phyloP scores from a whole-genome alignment of 306 rosid genomes.

The Corylus heterophylla region DNA sequence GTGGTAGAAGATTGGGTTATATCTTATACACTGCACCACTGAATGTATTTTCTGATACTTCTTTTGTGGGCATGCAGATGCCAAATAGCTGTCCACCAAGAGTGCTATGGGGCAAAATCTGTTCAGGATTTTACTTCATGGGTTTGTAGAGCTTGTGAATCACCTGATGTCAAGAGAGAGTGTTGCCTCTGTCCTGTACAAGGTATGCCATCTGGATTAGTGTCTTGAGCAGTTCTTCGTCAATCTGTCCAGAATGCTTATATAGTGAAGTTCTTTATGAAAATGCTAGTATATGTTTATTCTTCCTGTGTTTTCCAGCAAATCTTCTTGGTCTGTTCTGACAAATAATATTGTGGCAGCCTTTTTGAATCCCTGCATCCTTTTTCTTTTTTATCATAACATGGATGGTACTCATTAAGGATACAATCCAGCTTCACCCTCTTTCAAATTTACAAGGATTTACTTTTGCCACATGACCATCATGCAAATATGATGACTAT shows the following conservation, averaged over 20 bases:
- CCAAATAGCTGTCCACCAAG: constrained; percentile 98
- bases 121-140: constrained; percentile 91
- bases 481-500: constrained; percentile 10
- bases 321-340: constrained; percentile 11
- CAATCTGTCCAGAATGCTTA: constrained; percentile 12
- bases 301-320: background rate
- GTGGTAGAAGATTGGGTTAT: background rate
- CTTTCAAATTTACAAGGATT: background rate
- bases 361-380: background rate
- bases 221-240: constrained; percentile 29
- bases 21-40: constrained; percentile 2
- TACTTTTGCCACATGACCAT: background rate
- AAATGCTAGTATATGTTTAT: constrained; percentile 13
- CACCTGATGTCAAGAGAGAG: constrained; percentile 81
- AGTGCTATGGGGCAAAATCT: constrained; percentile 89
- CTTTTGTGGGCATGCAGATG: constrained; percentile 55
- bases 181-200: constrained; percentile 99
- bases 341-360: background rate
- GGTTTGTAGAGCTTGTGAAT: constrained; percentile 97
- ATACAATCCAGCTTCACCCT: background rate
- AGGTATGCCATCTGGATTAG: constrained; percentile 49
- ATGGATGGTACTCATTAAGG: background rate
- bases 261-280: constrained; percentile 3
- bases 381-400: background rate
- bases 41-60: constrained; percentile 3